Base-by-base conservation (phyloP, 1,139 yeast species). In the Lodderomyces margitis region DNA sequence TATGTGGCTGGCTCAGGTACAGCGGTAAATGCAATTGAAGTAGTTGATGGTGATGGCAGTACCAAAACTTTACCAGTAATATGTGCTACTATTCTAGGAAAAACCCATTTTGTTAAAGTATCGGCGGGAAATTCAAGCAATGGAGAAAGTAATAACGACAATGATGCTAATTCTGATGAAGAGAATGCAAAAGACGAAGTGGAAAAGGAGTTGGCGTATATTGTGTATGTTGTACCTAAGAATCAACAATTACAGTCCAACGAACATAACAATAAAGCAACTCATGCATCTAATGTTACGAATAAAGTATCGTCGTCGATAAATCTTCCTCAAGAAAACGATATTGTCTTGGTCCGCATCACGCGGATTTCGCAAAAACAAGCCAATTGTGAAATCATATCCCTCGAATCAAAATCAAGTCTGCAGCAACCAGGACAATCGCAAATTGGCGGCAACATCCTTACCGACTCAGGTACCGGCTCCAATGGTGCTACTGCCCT, bases 261-360 rank as follows among this genome's bases (percentile, higher is more conserved):
- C 9, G 34, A 16, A 8, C 10, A 8, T n/a, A n/a, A n/a, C n/a
- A n/a, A n/a, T 8, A n/a, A 5, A 6, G 12, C 12, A 11, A 10
- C 25, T 21, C 28, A 32, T 8, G 21, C 19, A 20, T 20, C 27
- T 23, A 24, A 19, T 12, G 11, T 6, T 3, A 17, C 21, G 3
- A 9, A 21, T n/a, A 33, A 24, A 53, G 57, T 10, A 7, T 10
- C 21, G 3, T 16, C 34, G 9, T 57, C 81, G 15, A 80, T 75
- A 41, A 75, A 74, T 45, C 68, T 92, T 42, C 98, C 98, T 3
- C 79, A 80, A 48, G 96, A 88, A 49, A 86, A 87, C 34, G 96
- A 91, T 58, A 62, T 83, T 11, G 97, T 94, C 2, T 67, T 92
- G 19, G 89, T 88, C 0, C 73, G 81, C 42, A 86, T 92, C 21